Evolutionary conservation across 257 asterid genomes (phyloP), one percentile per base, ranked within the genome.

Genomic region (Eucommia ulmoides): DNA sequence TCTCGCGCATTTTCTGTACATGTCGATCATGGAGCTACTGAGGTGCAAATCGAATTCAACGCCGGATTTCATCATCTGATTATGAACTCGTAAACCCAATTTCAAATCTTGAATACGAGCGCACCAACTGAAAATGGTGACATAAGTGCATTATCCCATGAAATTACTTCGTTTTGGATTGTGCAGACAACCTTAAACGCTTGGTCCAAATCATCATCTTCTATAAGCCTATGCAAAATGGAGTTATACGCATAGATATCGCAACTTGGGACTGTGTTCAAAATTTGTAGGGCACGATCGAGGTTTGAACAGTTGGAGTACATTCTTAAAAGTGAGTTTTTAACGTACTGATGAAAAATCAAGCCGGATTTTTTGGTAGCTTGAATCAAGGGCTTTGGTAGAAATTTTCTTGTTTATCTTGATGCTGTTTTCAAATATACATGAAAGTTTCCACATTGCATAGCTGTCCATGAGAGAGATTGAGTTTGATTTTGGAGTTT

Each of bases 1-100:
- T 78, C 81, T 22, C 91, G n/a, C 81, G 53, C 91, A 84, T 73
- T 89, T 82, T 21, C 96, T 93, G 22, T 89, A 85, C 84, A 80
- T 82, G 63, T 84, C 97, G 22, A 84, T 57, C 2, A 74, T 55
- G 19, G 91, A 73, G 23, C 88, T 77, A 20, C 79, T 77, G 12
- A 85, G 59, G 54, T 70, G 83, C 47, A 71, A 26, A 78, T 88
- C 80, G 49, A 52, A 44, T 59, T 56, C 67, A 51, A 71, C 56
- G 47, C 80, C 77, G 22, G 29, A 56, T 72, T 71, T 84, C 61
- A 78, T 21, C 54, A 74, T 29, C 51, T 66, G 71, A 45, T 67
- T 52, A 41, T 82, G 93, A 49, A 81, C 73, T 59, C 80, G 94
- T 50, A 61, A 54, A 26, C 96, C 96, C 67, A 82, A 70, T 51